Evolutionary conservation across 225 moss, liverwort and hornwort species (phyloP).

Genomic region (Straminergon stramineum): DNA sequence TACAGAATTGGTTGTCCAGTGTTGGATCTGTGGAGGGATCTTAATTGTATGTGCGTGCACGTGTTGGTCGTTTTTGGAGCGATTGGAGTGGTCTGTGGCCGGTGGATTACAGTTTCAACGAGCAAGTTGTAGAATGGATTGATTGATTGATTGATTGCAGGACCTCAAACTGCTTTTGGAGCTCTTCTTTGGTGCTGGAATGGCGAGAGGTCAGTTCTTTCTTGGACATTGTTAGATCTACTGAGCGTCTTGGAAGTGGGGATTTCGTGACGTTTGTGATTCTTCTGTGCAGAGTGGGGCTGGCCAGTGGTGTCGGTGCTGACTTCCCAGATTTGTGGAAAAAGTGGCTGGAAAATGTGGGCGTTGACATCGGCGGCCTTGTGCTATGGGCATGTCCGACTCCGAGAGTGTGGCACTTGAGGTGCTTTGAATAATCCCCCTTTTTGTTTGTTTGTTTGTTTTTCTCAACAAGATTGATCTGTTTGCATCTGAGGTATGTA

Average conservation of each 20-base stretch:
- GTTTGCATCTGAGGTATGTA: not conserved
- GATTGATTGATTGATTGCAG: constrained; percentile 12
- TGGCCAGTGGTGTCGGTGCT: constrained; percentile 68
- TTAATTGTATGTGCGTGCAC: not conserved
- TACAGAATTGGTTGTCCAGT: not conserved
- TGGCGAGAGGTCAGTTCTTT: constrained; percentile 46
- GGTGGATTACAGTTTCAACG: not conserved
- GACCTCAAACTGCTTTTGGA: constrained; percentile 86
- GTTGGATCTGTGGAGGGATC: not conserved
- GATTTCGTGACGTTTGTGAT: not conserved
- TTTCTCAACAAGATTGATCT: not conserved
- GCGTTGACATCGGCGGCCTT: constrained; percentile 62
- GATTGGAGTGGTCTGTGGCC: not conserved
- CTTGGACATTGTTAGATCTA: not conserved
- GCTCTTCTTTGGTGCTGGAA: constrained; percentile 70
- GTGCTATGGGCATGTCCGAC: constrained; percentile 59
- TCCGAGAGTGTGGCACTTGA: constrained; percentile 80
- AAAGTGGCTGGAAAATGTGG: constrained; percentile 59
- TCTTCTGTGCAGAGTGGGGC: constrained; percentile 48
- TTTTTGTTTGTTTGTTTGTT: not conserved
- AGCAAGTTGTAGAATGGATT: not conserved
- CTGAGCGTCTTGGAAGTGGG: not conserved
- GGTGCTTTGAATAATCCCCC: constrained; percentile 6
- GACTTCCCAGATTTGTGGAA: constrained; percentile 64
- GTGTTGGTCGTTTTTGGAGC: not conserved